Evolutionary conservation across 2,329 filamentous ascomycete species (phyloP), one percentile per base, ranked within the genome.

Genomic region (Trichoderma lentiforme): DNA sequence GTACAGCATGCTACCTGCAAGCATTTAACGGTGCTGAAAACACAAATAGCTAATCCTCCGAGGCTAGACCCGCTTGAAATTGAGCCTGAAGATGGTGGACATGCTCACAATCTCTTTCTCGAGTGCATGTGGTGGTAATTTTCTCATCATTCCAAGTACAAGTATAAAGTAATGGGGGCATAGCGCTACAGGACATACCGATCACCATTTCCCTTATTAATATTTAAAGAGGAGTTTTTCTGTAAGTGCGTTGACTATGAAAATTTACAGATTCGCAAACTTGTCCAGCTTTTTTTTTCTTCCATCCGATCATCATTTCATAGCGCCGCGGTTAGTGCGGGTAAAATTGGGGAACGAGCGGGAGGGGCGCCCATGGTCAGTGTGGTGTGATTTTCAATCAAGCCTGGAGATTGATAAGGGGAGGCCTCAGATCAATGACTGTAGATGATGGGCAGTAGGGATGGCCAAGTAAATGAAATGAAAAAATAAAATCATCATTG

Each of bases 301-400:
- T n/a, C 30, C 34, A 18, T n/a, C 47, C 34, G 30, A 66, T 66
- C 63, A 53, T 6, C 63, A 26, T 18, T n/a, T 34, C 53, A 53
- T 56, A 66, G 63, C 63, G 63, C 63, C 7, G 28, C 62, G 63
- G 63, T 66, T 56, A 66, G 47, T 56, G 47, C 63, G 63, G 63
- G 63, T 66, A 66, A 66, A 66, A 66, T 32, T 66, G 63, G 63
- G 9, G 63, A 66, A 6, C 21, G 15, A 26, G 47, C 63, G 63
- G 63, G 47, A 66, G 47, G 43, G 62, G 62, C 62, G 62, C 62
- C 28, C n/a, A 34, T 65, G 62, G 28, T 47, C 62, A 53, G 21
- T 24, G 47, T 53, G 28, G 39, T 28, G 28, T 65, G 62, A 65
- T 28, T 34, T 65, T 24, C 61, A 30, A 24, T 53, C 21, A 24